Base-by-base conservation (phyloP, 2,329 filamentous ascomycete species). In the Penicillium sp. region DNA sequence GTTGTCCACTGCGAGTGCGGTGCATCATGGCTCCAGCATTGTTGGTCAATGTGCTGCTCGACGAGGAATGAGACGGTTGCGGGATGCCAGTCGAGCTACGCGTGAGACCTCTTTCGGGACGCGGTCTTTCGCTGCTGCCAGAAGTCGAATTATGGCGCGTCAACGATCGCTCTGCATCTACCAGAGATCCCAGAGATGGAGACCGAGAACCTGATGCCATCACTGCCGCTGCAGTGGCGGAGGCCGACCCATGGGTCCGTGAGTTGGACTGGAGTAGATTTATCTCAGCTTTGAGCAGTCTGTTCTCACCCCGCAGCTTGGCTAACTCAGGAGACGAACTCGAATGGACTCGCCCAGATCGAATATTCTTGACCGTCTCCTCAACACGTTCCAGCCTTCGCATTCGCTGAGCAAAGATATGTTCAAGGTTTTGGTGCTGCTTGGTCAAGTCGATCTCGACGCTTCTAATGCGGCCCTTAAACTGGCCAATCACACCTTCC, bases 371-470 rank as follows among this genome's bases (percentile, higher is more conserved):
- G 27, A 93, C 81, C 28, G 87, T 78, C 11, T 83, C 80, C 66
- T 98, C 93, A 1, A 98, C 75, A 2, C 86, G 80, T 50, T 97
- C 91, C 19, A 98, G 78, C 53, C 88, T 87, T 71, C 94, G 93
- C 44, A 84, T 78, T 11, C 89, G 83, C 17, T 81, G 69, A 38
- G 93, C 87, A 18, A 96, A 79, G 25, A 82, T 86, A 53, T 81
- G 82, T 64, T 96, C 89, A 1, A 98, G 75, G 0, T 78, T 80
- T 57, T 94, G 86, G 58, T 96, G 97, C 58, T 97, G 90, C 48
- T 88, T 87, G 71, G 83, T 84, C n/a, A 97, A 70, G 45, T 94
- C 87, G 33, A 86, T 83, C 64, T 98, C 93, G n/a, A 96, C 83
- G 5, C 76, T 74, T 57, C 87, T 86, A 59, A 96, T 87, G 44